Base-by-base conservation (phyloP, 1,284 basidiomycete genomes). In the Boletellus deceptivus region DNA sequence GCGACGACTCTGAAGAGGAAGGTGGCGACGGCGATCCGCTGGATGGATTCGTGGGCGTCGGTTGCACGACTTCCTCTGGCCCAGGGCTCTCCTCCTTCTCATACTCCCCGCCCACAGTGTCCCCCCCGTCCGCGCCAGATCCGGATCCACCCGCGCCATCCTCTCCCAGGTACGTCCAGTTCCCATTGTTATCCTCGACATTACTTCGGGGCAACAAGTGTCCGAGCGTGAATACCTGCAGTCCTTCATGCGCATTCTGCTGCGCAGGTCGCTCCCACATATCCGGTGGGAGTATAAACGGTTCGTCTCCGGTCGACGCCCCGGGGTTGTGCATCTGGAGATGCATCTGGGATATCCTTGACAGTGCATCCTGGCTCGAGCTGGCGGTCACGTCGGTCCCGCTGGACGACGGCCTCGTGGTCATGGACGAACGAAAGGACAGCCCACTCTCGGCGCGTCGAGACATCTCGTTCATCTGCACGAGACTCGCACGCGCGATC, bases 221-320 rank as follows among this genome's bases (percentile, higher is more conserved):
- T 0, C 90, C 90, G 1, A 92, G 80, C 5, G 90, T 92, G 63
- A 89, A 89, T 41, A 92, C 88, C 67, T 89, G 83, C 50, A 91
- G 66, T 1, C 86, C 89, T 58, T 85, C 80, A 56, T 87, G 83
- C 40, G 59, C 43, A 22, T 57, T 53, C 36, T 31, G 29, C 4
- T 63, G 67, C 35, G 52, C 48, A 36, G 59, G 60, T 0, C 55
- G 59, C n/a, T 65, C 67, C 59, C 64, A 70, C 41, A 59, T 31
- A n/a, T 65, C 60, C 7, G 60, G 53, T 3, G 67, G 65, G 51
- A 76, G 66, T 31, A 76, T 59, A 55, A 77, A 76, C 48, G 72
- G 62, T 13, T 67, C 67, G 16, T 69, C 61, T 22, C 69, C 70
- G 34, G 62, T 61, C 35, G 60, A 57, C 36, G 57, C 51, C 18